Evolutionary conservation across 768 basidiomycete genomes (phyloP), one percentile per base, ranked within the genome.

Genomic region (Lactarius pseudohatsudake): DNA sequence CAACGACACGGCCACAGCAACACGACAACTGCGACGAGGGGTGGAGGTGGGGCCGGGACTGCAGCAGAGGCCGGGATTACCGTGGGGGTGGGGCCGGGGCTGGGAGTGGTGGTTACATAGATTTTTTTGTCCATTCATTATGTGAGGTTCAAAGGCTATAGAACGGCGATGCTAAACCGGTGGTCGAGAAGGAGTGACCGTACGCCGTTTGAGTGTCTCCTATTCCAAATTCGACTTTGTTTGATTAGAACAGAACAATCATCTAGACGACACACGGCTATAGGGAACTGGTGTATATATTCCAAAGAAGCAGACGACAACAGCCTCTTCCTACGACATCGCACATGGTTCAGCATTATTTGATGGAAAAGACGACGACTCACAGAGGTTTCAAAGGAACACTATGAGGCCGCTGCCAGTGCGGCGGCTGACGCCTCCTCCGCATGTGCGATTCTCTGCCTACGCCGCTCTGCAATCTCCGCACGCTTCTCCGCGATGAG

Each of bases 401-500:
- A n/a, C 38, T 67, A 67, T 43, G 62, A 30, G 26, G 58, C 53
- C 28, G 67, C 61, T 18, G 68, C 61, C 47, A 67, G 54, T 53
- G 53, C 60, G 18, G 65, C 65, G 15, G 64, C 65, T n/a, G 56
- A 59, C 36, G 64, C 69, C 50, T 72, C 72, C 57, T 80, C 80
- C 22, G 75, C 73, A 22, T 72, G 74, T 22, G 72, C 78, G 34
- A 78, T 67, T 41, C 64, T 70, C 64, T 74, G 72, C 67, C 76
- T 77, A 74, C 87, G 80, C 62, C 82, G 82, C 69, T 82, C 82
- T 32, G 77, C 73, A 53, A 92, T 83, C 72, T 88, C 81, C 26
- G 76, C 81, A 58, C 86, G 84, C 76, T 88, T 91, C 76, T 84
- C 79, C 36, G 82, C 82, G 26, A 93, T 77, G 22, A 92, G 77